Percentiles rank a stretch among this genome's conserved stretches.
Conservation (phyloP, 441 rosid species). For the Gossypium gossypioides region DNA sequence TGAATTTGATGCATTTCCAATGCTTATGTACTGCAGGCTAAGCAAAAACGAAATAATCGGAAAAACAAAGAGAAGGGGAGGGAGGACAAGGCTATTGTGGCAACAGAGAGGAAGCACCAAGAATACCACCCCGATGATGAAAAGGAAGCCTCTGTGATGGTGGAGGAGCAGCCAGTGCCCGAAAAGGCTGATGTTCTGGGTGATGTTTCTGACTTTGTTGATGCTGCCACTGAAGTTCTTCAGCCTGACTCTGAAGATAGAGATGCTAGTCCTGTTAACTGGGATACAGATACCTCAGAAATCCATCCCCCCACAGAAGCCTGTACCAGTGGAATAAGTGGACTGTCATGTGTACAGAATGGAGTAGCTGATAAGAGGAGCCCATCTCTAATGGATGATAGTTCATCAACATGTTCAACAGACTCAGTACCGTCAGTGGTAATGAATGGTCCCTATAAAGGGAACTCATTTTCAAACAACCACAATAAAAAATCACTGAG, state of each 20-base stretch:
- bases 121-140: conserved; percentile 31
- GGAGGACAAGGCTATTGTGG: conserved; percentile 40
- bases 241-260: conserved; percentile 73
- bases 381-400: conserved; percentile 64
- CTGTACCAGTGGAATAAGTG: conserved; percentile 43
- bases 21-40: conserved; percentile 39
- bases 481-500: conserved; percentile 46
- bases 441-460: conserved; percentile 52
- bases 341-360: conserved; percentile 47
- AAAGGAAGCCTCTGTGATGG: conserved; percentile 33
- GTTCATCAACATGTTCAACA: conserved; percentile 94
- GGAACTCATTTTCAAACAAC: conserved; percentile 39
- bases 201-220: conserved; percentile 67
- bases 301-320: conserved; percentile 48
- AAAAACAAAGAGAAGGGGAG: conserved; percentile 70
- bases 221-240: conserved; percentile 46
- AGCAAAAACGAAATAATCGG: conserved; percentile 77
- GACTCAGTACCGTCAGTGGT: conserved; percentile 74
- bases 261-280: conserved; percentile 58
- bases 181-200: conserved; percentile 57
- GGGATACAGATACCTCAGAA: conserved; percentile 85
- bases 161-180: conserved; percentile 31
- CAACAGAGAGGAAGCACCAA: conserved; percentile 31
- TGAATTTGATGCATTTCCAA: not conserved
- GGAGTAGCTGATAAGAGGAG: conserved; percentile 54